A percentile compares a stretch with the other conserved stretches of the same genome.
Evolutionary conservation across 2,329 filamentous ascomycete species (phyloP).

Genomic region (Eutypa lata): DNA sequence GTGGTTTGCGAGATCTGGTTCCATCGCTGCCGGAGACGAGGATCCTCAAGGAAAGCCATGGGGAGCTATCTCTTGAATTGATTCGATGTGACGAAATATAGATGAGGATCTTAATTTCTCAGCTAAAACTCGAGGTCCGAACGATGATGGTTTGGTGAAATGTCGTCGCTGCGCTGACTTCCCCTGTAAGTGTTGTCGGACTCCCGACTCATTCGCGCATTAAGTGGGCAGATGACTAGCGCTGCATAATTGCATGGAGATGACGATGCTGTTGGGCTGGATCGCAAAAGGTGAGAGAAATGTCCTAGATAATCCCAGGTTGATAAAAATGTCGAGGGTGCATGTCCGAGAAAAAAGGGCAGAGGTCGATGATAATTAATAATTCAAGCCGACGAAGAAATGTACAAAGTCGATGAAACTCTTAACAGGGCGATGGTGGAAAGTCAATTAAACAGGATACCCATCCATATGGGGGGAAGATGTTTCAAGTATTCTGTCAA

Average conservation of each 20-base stretch:
- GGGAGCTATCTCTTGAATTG: constrained; percentile 5
- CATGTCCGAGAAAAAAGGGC: neutral
- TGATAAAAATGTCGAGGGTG: neutral
- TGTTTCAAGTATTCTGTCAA: too few relatives aligned
- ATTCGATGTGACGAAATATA: too few relatives aligned
- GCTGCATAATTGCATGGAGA: neutral
- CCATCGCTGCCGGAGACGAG: constrained; percentile 87
- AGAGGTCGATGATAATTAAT: neutral
- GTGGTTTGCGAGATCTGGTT: constrained; percentile 90
- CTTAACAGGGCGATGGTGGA: too few relatives aligned
- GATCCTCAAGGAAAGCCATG: constrained; percentile 67
- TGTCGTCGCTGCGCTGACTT: neutral
- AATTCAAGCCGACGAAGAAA: too few relatives aligned
- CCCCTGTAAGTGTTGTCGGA: neutral
- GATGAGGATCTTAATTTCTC: too few relatives aligned
- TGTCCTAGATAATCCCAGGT: neutral
- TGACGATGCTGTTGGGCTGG: neutral
- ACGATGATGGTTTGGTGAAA: too few relatives aligned
- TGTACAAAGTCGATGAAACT: too few relatives aligned
- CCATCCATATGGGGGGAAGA: too few relatives aligned
- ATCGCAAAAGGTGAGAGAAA: neutral
- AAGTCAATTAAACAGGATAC: too few relatives aligned
- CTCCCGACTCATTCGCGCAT: neutral
- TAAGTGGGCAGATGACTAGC: neutral
- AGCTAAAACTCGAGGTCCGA: too few relatives aligned